Evolutionary conservation across 139 green algal species (phyloP).

Genomic region (Mychonastes homosphaera): DNA sequence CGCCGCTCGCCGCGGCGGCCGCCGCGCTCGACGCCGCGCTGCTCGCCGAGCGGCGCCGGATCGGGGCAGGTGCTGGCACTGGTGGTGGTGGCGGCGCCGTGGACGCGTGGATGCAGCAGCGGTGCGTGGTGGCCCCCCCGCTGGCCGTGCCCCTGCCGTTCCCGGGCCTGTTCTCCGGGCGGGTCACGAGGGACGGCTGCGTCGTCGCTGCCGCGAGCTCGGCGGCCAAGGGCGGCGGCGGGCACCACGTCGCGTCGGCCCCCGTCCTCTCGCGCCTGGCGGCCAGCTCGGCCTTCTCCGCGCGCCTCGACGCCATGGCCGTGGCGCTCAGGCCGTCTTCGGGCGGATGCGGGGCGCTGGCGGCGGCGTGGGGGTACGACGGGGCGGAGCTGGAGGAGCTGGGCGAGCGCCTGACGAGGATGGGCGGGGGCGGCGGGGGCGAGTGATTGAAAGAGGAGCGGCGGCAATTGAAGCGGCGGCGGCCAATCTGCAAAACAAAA

Average conservation of each 20-base stretch:
- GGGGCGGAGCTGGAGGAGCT: slow-evolving; percentile 7
- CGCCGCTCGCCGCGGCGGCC: no score
- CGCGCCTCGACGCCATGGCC: not conserved
- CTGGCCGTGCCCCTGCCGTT: slow-evolving; percentile 36
- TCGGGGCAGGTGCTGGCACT: no score
- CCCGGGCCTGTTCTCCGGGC: slow-evolving; percentile 8
- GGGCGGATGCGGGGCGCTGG: not conserved
- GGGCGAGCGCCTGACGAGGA: not conserved
- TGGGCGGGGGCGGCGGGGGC: not conserved
- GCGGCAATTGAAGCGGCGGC: no score
- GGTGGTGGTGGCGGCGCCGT: not conserved
- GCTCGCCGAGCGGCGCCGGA: slow-evolving; percentile 1
- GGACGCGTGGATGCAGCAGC: slow-evolving; percentile 20
- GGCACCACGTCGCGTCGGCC: not conserved
- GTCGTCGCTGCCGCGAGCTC: not conserved
- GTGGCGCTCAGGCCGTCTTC: not conserved
- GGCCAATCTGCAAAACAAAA: no score
- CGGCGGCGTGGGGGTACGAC: slow-evolving; percentile 18
- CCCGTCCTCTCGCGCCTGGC: slow-evolving; percentile 19
- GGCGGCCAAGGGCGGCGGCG: not conserved
- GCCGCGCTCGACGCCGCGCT: slow-evolving; percentile 24
- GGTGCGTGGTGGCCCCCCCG: slow-evolving; percentile 22
- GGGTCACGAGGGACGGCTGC: not conserved
- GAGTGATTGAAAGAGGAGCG: no score
- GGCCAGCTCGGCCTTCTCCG: slow-evolving; percentile 14